Percentiles rank a stretch among this genome's conserved stretches.
Conservation (phyloP, 2,329 filamentous ascomycete species). For the Cladosporium sp. region DNA sequence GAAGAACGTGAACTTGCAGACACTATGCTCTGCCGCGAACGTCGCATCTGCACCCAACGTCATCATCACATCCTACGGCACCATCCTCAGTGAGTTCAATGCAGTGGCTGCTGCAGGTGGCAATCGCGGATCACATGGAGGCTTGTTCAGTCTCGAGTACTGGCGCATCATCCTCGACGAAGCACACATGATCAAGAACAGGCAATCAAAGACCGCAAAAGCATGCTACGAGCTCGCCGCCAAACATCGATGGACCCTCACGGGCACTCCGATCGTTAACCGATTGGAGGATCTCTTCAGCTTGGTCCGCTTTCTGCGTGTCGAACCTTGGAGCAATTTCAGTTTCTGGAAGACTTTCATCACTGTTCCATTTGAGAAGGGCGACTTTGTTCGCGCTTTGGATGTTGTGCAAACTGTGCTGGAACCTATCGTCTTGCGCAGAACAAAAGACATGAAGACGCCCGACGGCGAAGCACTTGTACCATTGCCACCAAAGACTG, state of each 20-base stretch:
- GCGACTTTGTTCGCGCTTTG: conserved; percentile 87
- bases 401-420: conserved; percentile 97
- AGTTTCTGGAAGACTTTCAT: conserved; percentile 99
- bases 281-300: conserved; percentile 92
- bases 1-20: conserved; percentile 75
- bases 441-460: conserved; percentile 98
- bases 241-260: conserved; percentile 87
- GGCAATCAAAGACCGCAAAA: conserved; percentile 85
- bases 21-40: conserved; percentile 74
- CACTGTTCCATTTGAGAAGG: conserved; percentile 93
- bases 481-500: conserved; percentile 73
- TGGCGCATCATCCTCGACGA: conserved; percentile 95
- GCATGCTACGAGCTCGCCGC: conserved; percentile 90
- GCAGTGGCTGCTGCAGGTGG: conserved; percentile 67
- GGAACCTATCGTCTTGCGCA: conserved; percentile 89
- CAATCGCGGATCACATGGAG: conserved; percentile 62
- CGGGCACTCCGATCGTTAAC: conserved; percentile 96
- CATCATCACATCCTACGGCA: conserved; percentile 92
- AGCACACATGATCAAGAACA: conserved; percentile 87
- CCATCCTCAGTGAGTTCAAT: conserved; percentile 85
- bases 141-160: conserved; percentile 89
- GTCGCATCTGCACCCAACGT: conserved; percentile 77
- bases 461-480: conserved; percentile 81
- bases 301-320: conserved; percentile 84
- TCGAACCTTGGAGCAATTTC: conserved; percentile 98